These are phyloP conservation scores for Lotus japonicus DNA, from an alignment of 306 rosid genomes.

Conservation along the genomic window DNA sequence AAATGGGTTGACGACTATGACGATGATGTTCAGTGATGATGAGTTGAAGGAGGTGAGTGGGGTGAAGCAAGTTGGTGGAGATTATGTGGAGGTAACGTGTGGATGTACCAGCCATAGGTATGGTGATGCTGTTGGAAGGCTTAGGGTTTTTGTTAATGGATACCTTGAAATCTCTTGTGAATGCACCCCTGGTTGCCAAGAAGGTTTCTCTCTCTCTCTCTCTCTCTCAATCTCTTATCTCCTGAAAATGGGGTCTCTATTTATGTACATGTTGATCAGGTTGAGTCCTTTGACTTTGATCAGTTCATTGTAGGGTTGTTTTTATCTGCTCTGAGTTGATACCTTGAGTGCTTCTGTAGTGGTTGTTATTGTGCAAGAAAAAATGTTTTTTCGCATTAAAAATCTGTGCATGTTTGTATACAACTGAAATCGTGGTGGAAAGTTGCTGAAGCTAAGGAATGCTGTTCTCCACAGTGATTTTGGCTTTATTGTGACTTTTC, in stretches of 20 bases:
- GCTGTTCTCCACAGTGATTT: too few relatives aligned
- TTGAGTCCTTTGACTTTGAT: too few relatives aligned
- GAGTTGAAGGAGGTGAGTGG: slow-evolving; percentile 85
- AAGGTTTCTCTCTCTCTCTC: slow-evolving; percentile 56
- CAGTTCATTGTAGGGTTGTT: too few relatives aligned
- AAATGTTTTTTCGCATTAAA: too few relatives aligned
- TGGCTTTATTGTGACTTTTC: too few relatives aligned
- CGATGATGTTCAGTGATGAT: slow-evolving; percentile 62
- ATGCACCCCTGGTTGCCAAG: slow-evolving; percentile 96
- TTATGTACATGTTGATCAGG: slow-evolving; percentile 19
- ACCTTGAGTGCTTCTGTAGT: too few relatives aligned
- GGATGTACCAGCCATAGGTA: slow-evolving; percentile 96
- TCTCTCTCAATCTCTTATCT: too few relatives aligned
- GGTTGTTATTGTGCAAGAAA: too few relatives aligned
- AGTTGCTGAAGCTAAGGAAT: too few relatives aligned
- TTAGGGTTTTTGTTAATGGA: slow-evolving; percentile 91
- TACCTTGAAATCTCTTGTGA: slow-evolving; percentile 85
- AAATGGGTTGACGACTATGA: slow-evolving; percentile 29
- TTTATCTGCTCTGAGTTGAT: too few relatives aligned
- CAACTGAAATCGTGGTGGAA: too few relatives aligned
- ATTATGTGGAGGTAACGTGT: slow-evolving; percentile 78
- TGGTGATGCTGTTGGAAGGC: slow-evolving; percentile 96
- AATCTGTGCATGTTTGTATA: too few relatives aligned
- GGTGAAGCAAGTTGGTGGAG: slow-evolving; percentile 52
- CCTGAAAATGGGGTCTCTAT: slow-evolving; percentile 1